phyloP scores from a whole-genome alignment of 2,329 filamentous ascomycete genomes.

The Alternaria rosae region DNA sequence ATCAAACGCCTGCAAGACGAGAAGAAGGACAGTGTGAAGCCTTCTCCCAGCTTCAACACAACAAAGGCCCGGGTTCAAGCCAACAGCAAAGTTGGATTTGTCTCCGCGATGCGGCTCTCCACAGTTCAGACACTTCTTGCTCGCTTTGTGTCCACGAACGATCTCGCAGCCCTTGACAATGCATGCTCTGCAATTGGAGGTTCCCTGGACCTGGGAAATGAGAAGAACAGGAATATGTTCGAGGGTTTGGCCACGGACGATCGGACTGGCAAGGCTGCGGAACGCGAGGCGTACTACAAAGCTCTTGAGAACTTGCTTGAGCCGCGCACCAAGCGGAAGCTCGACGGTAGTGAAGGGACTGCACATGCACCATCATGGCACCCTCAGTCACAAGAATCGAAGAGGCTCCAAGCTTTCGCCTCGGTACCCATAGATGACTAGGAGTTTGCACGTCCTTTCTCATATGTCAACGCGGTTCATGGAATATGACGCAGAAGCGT shows the following conservation, averaged over 20 bases:
- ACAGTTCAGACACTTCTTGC: neutral
- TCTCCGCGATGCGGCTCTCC: neutral
- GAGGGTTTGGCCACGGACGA: neutral
- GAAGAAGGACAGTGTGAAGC: neutral
- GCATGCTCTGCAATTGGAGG: neutral
- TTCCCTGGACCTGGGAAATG: neutral
- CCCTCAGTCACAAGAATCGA: neutral
- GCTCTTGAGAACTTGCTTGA: neutral
- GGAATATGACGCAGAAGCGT: neutral
- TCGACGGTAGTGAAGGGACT: neutral
- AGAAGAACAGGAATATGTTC: neutral
- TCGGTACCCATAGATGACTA: neutral
- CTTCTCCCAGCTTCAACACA: neutral
- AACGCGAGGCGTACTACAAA: neutral
- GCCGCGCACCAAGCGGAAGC: neutral
- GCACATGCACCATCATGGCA: neutral
- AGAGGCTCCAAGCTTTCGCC: neutral
- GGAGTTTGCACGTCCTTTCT: neutral
- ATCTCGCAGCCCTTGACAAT: neutral
- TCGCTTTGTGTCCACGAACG: neutral
- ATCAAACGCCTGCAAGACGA: neutral
- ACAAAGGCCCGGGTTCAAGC: neutral
- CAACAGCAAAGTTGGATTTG: neutral
- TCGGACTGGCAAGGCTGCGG: neutral
- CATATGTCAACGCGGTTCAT: neutral